phyloP scores from a whole-genome alignment of 306 rosid genomes.

The Lablab purpureus region DNA sequence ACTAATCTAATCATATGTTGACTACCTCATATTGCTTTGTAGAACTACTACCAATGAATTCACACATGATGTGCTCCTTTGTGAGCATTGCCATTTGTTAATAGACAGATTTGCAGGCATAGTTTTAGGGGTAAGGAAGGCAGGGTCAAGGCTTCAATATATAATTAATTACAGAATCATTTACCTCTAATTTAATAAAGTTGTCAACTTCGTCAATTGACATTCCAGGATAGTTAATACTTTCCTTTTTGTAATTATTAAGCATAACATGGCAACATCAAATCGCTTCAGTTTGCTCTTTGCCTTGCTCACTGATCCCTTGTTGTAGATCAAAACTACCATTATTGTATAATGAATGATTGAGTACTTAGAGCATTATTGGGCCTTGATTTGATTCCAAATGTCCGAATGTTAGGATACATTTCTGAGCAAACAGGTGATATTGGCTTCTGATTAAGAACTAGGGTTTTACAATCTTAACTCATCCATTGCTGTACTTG shows the following conservation, averaged over 20 bases:
- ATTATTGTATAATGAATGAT: slow-evolving; percentile 46
- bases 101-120: slow-evolving; percentile 59
- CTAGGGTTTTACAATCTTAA: slow-evolving; percentile 40
- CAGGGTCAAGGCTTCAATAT: slow-evolving; percentile 50
- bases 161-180: slow-evolving; percentile 47
- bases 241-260: slow-evolving; percentile 17
- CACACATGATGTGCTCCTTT: slow-evolving; percentile 55
- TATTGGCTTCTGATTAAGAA: slow-evolving; percentile 52
- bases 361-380: slow-evolving; percentile 46
- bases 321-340: slow-evolving; percentile 39
- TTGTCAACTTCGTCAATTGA: slow-evolving; percentile 60
- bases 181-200: slow-evolving; percentile 43
- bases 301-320: slow-evolving; percentile 49
- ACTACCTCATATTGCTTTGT: slow-evolving; percentile 49
- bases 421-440: slow-evolving; percentile 50
- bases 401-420: slow-evolving; percentile 71
- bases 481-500: slow-evolving; percentile 63
- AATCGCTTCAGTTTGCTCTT: slow-evolving; percentile 16
- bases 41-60: slow-evolving; percentile 45
- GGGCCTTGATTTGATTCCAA: slow-evolving; percentile 67
- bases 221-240: slow-evolving; percentile 20
- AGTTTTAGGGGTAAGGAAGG: slow-evolving; percentile 66
- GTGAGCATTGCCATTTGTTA: slow-evolving; percentile 47
- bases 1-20: slow-evolving; percentile 56
- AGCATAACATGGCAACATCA: slow-evolving; percentile 46